Conservation (phyloP, 1,139 yeast genomes). For the Kodamaea plutei region DNA sequence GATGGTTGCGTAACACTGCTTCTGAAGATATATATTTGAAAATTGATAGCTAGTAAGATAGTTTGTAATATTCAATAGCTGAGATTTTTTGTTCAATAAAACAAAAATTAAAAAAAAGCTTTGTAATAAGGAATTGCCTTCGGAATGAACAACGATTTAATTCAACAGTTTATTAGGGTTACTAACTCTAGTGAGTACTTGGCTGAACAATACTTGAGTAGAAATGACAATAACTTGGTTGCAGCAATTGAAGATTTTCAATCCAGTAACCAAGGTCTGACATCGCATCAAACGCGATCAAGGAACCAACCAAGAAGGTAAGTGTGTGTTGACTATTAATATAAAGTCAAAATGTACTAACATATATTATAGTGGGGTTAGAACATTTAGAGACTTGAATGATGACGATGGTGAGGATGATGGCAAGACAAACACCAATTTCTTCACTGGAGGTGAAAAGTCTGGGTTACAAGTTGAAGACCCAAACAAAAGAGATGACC, state of each 20-base stretch:
- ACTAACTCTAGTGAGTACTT: conserved; percentile 35
- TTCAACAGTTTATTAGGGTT: conserved; percentile 50
- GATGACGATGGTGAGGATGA: conserved; percentile 47
- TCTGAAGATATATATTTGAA: no score
- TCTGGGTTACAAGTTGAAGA: conserved; percentile 92
- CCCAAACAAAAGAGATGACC: conserved; percentile 51
- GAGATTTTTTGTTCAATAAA: no score
- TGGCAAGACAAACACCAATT: conserved; percentile 63
- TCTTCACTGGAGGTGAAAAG: conserved; percentile 95
- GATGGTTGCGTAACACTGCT: no score
- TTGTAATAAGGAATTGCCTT: no score
- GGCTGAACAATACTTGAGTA: conserved; percentile 41
- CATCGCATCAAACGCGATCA: conserved; percentile 5
- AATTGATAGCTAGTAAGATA: no score
- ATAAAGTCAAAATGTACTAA: no score
- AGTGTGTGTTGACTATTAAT: no score
- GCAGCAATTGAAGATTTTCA: conserved; percentile 44
- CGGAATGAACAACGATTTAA: no score
- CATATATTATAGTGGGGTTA: conserved; percentile 26
- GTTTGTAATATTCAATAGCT: no score
- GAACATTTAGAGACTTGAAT: conserved; percentile 52
- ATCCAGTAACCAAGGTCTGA: conserved; percentile 18
- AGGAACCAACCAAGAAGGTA: conserved; percentile 8
- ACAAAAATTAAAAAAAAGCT: no score
- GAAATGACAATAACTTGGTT: conserved; percentile 36